Percentiles rank a stretch among this genome's conserved stretches.
These are phyloP conservation scores for Cymodocea nodosa DNA, from an alignment of 116 monocot genomes.

Conservation along the genomic window DNA sequence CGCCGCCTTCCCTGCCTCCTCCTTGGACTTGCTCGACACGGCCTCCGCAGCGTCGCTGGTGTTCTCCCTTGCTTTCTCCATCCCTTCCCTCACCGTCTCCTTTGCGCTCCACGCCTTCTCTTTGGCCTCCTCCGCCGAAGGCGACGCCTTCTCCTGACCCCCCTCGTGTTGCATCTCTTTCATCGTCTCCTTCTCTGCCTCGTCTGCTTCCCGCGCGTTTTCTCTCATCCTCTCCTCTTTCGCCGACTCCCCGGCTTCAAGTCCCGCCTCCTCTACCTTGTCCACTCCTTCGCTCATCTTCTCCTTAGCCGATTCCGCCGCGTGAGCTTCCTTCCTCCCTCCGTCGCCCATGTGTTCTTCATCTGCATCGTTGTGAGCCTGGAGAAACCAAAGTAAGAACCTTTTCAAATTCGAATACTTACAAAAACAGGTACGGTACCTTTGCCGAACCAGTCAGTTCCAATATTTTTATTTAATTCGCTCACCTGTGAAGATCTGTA, in stretches of 20 bases:
- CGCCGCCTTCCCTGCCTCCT: conserved; percentile 12
- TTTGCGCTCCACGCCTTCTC: conserved; percentile 20
- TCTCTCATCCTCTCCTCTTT: not conserved
- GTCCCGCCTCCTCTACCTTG: not conserved
- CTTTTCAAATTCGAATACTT: not conserved
- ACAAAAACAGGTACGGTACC: too few species aligned
- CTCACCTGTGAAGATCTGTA: not conserved
- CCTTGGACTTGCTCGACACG: conserved; percentile 20
- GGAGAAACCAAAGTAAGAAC: not conserved
- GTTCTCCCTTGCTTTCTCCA: too few species aligned
- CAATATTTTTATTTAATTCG: too few species aligned
- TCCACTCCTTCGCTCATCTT: not conserved
- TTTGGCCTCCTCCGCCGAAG: conserved; percentile 2
- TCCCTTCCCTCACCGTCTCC: conserved; percentile 11
- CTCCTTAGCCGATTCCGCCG: not conserved
- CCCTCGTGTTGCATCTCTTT: not conserved
- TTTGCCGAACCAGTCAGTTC: too few species aligned
- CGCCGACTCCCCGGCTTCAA: not conserved
- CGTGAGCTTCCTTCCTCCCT: not conserved
- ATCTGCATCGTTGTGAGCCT: not conserved
- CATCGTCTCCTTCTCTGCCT: not conserved
- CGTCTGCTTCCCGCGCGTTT: not conserved
- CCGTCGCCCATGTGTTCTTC: not conserved
- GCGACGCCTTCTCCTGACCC: not conserved
- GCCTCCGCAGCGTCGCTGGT: not conserved